Percentiles rank a stretch among this genome's conserved stretches.
phyloP scores from a whole-genome alignment of 2,329 filamentous ascomycete genomes.

The Aspergillus melleus region DNA sequence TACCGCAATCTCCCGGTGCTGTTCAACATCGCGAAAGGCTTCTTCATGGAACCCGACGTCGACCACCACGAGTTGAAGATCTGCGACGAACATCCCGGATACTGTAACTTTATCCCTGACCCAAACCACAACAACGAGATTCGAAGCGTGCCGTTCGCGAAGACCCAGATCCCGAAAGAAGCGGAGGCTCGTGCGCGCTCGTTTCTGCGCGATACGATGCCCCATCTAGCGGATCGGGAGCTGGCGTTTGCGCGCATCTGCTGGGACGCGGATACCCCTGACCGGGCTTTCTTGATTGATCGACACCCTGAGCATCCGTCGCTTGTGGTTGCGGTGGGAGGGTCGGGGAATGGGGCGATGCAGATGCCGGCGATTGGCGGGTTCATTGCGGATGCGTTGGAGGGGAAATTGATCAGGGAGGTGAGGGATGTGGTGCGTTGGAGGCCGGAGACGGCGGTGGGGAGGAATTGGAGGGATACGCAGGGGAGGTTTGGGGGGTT shows the following conservation, averaged over 20 bases:
- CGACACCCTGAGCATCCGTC: conserved; percentile 47
- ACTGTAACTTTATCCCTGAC: conserved; percentile 48
- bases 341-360: conserved; percentile 56
- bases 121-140: conserved; percentile 24
- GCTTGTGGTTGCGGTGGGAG: conserved; percentile 52
- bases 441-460: conserved; percentile 52
- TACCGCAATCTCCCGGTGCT: conserved; percentile 47
- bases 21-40: conserved; percentile 50
- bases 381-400: conserved; percentile 51
- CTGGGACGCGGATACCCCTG: conserved; percentile 59
- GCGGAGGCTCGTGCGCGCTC: conserved; percentile 49
- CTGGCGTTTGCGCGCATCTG: conserved; percentile 56
- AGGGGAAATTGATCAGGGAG: conserved; percentile 45
- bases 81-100: conserved; percentile 57
- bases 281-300: conserved; percentile 56
- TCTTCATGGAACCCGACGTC: conserved; percentile 52
- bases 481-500: conserved; percentile 52
- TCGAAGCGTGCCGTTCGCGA: conserved; percentile 44
- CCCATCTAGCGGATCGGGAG: conserved; percentile 50
- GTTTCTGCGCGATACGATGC: conserved; percentile 55
- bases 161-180: conserved; percentile 46
- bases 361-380: conserved; percentile 53
- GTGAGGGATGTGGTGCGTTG: conserved; percentile 50
- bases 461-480: conserved; percentile 49
- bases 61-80: conserved; percentile 38